phyloP scores from a whole-genome alignment of 2,329 filamentous ascomycete genomes.

The Ilyonectria sp. region DNA sequence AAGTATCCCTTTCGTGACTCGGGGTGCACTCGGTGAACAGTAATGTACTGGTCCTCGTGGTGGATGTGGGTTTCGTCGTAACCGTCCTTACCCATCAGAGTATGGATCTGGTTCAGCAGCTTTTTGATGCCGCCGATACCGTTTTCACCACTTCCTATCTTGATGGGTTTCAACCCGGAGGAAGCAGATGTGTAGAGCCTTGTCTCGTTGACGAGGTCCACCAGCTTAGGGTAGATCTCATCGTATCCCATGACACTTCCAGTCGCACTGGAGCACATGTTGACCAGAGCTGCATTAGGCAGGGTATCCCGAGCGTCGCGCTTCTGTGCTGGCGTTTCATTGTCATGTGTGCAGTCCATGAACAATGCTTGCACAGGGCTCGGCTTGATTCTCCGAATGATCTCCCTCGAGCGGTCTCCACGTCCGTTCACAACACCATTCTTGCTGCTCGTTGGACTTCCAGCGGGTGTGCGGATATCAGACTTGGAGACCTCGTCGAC shows the following conservation, averaged over 20 bases:
- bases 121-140: slow-evolving; percentile 95
- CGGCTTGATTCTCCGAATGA: slow-evolving; percentile 86
- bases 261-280: slow-evolving; percentile 94
- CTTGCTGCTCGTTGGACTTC: slow-evolving; percentile 50
- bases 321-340: slow-evolving; percentile 96
- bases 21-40: slow-evolving; percentile 94
- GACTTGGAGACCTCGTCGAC: slow-evolving; percentile 85
- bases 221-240: slow-evolving; percentile 91
- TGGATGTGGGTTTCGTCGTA: slow-evolving; percentile 98
- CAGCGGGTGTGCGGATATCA: slow-evolving; percentile 58
- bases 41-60: slow-evolving; percentile 96
- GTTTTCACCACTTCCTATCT: slow-evolving; percentile 78
- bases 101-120: slow-evolving; percentile 94
- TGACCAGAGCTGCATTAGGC: slow-evolving; percentile 92
- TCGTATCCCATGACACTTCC: slow-evolving; percentile 99
- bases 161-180: slow-evolving; percentile 72
- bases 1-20: slow-evolving; percentile 95
- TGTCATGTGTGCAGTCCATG: slow-evolving; percentile 99
- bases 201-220: slow-evolving; percentile 94
- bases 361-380: slow-evolving; percentile 93
- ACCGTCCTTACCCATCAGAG: slow-evolving; percentile 93
- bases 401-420: slow-evolving; percentile 66
- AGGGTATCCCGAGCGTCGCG: slow-evolving; percentile 94
- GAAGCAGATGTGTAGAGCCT: slow-evolving; percentile 85
- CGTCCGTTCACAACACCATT: slow-evolving; percentile 46